Evolutionary conservation across 2,329 filamentous ascomycete species (phyloP), one percentile per base, ranked within the genome.

Genomic region (Talaromyces sp.): DNA sequence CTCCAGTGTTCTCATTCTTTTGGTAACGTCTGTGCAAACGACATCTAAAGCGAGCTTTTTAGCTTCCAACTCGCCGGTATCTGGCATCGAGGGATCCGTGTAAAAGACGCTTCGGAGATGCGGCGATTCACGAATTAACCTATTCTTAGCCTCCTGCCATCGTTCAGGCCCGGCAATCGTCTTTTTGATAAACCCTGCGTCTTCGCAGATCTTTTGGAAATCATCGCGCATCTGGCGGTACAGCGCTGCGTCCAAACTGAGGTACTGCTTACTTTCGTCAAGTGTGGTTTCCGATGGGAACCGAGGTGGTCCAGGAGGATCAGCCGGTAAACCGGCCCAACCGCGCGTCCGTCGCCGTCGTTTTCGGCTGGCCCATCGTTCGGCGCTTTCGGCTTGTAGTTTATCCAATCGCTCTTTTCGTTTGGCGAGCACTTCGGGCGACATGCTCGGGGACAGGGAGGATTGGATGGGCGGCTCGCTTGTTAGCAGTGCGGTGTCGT

Each of bases 261-360:
- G 79, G 63, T 87, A 89, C 12, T 82, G 81, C 70, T 92, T 91
- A 69, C 89, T 88, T 74, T 94, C 89, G 66, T 91, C 88, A 62
- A 95, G 84, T 0, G 90, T 93, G 12, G 89, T 93, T 73, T 95
- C 91, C 0, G 90, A 94, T 0, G 89, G 89, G 65, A 92, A 95
- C 27, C 91, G 85, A 14, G 89, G 87, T 23, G 87, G 85, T 4
- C 87, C 86, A 1, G 87, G 83, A 6, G 86, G 85, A 70, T 91
- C 88, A 42, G 88, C 83, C 14, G 88, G 86, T 30, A 90, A 73
- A 2, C 87, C 87, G 50, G 84, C 87, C 81, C 86, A 89, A n/a
- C 84, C 85, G 67, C 85, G 83, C 59, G 87, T 89, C 54, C 88
- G 83, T 64, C 89, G 85, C 57, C 89, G 83, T 59, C 89, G 85